Evolutionary conservation across 2,329 filamentous ascomycete genomes (phyloP).

Genomic region (Ophiostoma fasciatum): DNA sequence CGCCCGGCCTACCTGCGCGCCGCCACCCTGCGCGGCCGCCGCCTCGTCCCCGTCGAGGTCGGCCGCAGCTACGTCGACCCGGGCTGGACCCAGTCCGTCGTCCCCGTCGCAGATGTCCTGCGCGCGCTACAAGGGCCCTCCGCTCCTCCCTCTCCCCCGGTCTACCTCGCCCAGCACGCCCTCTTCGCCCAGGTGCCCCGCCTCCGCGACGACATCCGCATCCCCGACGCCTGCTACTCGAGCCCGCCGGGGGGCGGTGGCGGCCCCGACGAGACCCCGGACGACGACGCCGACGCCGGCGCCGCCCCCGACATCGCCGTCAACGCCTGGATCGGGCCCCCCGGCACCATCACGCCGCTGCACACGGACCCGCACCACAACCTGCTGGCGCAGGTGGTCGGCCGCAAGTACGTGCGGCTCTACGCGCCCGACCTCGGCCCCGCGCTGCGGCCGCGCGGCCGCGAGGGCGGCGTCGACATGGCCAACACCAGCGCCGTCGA

Average conservation of each 20-base stretch:
- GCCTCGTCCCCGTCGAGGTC: conserved; percentile 75
- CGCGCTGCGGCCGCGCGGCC: conserved; percentile 43
- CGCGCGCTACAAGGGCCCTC: conserved; percentile 11
- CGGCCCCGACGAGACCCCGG: conserved; percentile 14
- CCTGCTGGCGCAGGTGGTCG: conserved; percentile 76
- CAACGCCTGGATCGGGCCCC: conserved; percentile 88
- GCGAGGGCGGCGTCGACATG: conserved; percentile 70
- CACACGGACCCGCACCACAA: conserved; percentile 95
- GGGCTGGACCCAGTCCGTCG: conserved; percentile 69
- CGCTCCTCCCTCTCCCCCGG: conserved; percentile 20
- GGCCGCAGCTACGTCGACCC: conserved; percentile 78
- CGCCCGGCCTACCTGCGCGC: conserved; percentile 59
- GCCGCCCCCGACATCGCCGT: conserved; percentile 21
- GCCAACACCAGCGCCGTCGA: conserved; percentile 76
- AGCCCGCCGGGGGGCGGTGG: conserved; percentile 38
- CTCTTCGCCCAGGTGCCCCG: conserved; percentile 70
- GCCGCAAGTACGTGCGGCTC: conserved; percentile 79
- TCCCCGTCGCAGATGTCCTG: conserved; percentile 61
- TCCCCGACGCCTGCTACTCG: conserved; percentile 77
- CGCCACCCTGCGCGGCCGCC: conserved; percentile 57
- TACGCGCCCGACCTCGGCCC: conserved; percentile 54
- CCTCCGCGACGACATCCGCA: conserved; percentile 57
- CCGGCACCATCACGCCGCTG: conserved; percentile 76
- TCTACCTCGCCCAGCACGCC: conserved; percentile 86
- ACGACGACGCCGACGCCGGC: not conserved